phyloP scores from a whole-genome alignment of 345 rosid species.

The Populus nigra region DNA sequence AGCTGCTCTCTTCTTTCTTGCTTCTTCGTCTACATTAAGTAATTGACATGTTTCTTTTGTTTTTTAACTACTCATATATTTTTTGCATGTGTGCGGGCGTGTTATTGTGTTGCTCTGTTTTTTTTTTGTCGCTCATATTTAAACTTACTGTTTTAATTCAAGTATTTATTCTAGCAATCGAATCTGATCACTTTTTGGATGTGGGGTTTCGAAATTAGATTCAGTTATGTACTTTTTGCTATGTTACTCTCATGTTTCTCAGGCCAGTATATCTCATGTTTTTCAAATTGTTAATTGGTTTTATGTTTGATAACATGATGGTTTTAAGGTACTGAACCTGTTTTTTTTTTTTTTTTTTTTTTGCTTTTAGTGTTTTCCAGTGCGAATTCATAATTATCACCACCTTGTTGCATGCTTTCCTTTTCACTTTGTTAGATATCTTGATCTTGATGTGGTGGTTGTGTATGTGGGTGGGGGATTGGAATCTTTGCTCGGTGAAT shows the following conservation, averaged over 20 bases:
- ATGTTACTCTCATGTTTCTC: background rate
- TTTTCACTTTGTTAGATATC: background rate
- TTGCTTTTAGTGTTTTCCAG: background rate
- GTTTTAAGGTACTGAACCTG: background rate
- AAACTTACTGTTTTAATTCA: background rate
- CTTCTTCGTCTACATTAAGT: background rate
- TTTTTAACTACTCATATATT: background rate
- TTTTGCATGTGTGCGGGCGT: background rate
- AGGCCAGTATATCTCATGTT: background rate
- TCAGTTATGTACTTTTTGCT: background rate
- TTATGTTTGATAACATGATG: background rate
- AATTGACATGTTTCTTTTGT: background rate
- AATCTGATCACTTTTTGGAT: background rate
- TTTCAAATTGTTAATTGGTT: background rate
- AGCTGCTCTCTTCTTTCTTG: background rate
- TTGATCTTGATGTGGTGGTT: background rate
- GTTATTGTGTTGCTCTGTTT: background rate
- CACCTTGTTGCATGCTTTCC: slow-evolving; percentile 19
- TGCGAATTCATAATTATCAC: slow-evolving; percentile 21
- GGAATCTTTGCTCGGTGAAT: background rate
- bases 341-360: background rate
- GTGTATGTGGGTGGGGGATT: background rate
- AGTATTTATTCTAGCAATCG: background rate
- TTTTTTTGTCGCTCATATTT: background rate
- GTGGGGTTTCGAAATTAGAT: background rate